These are phyloP conservation scores for Aspergillus melleus DNA, from an alignment of 2,329 filamentous ascomycete species.

Conservation along the genomic window DNA sequence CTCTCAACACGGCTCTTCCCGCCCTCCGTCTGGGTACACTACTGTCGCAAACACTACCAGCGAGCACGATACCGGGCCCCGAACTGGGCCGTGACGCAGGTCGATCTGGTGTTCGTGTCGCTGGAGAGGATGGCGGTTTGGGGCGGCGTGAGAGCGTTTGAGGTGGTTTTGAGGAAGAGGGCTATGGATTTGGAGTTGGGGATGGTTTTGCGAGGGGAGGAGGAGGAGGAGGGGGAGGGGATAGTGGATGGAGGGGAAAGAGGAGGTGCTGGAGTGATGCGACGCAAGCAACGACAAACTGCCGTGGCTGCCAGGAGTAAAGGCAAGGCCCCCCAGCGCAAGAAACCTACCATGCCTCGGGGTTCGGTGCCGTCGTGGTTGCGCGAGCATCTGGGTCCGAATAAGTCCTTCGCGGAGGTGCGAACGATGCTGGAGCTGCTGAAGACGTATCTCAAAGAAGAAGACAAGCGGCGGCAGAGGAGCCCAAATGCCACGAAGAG, in stretches of 20 bases:
- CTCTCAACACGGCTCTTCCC: slow-evolving; percentile 71
- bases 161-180: slow-evolving; percentile 63
- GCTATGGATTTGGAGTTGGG: slow-evolving; percentile 38
- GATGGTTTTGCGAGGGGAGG: neutral
- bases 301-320: neutral
- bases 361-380: slow-evolving; percentile 39
- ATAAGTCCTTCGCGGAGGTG: slow-evolving; percentile 33
- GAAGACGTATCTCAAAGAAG: slow-evolving; percentile 17
- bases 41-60: slow-evolving; percentile 82
- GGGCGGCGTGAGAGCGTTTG: slow-evolving; percentile 62
- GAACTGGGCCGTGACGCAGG: slow-evolving; percentile 61
- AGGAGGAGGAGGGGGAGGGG: neutral
- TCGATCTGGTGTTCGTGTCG: slow-evolving; percentile 63
- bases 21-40: slow-evolving; percentile 69
- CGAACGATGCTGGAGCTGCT: slow-evolving; percentile 28
- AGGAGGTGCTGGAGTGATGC: neutral
- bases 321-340: slow-evolving; percentile 8
- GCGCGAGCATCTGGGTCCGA: slow-evolving; percentile 18
- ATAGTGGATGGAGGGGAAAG: neutral
- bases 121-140: slow-evolving; percentile 64
- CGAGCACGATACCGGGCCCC: slow-evolving; percentile 67
- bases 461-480: no score
- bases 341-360: slow-evolving; percentile 27
- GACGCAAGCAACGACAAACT: neutral
- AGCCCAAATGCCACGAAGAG: neutral